Base-by-base conservation (phyloP, 441 rosid species). In the Gossypium schwendimanii region DNA sequence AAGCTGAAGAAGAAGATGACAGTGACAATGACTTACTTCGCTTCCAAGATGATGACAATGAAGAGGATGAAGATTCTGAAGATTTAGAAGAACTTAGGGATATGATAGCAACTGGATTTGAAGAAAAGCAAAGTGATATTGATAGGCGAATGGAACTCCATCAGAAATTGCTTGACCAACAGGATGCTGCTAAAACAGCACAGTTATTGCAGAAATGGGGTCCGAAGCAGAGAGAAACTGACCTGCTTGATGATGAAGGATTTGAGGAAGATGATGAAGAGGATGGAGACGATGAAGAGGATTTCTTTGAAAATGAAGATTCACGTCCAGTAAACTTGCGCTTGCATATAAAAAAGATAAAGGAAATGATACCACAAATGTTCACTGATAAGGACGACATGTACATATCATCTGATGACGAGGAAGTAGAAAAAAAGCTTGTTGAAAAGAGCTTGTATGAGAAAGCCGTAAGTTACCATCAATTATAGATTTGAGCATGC, bases 1-100 rank as follows among this genome's bases (percentile, higher is more conserved):
- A 87, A 80, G 97, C 96, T 65, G 97, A 87, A 80, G 99, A 91
- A 81, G 97, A 91, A 82, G 97, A 90, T 85, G 94, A 93, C 81
- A 93, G 97, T 67, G 99, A 95, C 78, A 87, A 89, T 78, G 96
- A 93, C 72, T 83, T 83, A 69, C 78, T 78, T 59, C 88, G 84
- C 39, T 87, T 90, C 58, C 81, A 82, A 76, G 95, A 92, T 69
- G 83, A 85, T 49, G 96, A 92, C 18, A 93, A 92, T 69, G 92
- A 91, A 7, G 97, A 91, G 61, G 91, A 90, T 58, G 98, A 90
- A 76, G 93, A 87, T 44, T 77, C 73, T 67, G 90, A 82, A 55
- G 95, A 87, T 66, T 63, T 70, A 31, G 89, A 87, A 73, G 95
- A 91, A 69, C 87, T 91, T 73, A 81, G 81, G 81, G 92, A 91